These are phyloP conservation scores for Neurospora sp. DNA, from an alignment of 495 filamentous ascomycete genomes.

Conservation along the genomic window DNA sequence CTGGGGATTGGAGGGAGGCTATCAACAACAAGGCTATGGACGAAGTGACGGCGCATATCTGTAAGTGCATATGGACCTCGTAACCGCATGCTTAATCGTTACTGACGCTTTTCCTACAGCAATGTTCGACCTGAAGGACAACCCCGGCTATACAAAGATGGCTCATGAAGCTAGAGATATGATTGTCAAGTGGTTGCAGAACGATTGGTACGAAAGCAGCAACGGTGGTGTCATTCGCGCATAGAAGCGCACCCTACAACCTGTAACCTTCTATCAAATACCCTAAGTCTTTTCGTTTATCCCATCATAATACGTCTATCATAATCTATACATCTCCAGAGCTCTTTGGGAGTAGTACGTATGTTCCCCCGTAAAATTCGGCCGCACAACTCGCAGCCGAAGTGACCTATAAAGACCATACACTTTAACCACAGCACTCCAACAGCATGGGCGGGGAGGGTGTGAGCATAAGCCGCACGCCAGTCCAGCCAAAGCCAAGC, in stretches of 20 bases:
- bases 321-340: not conserved
- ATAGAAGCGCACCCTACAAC: not conserved
- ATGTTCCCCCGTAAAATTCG: not conserved
- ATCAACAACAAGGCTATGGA: constrained; percentile 70
- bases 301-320: not conserved
- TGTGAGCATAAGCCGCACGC: not conserved
- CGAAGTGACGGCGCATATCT: constrained; percentile 75
- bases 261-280: not conserved
- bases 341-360: not conserved
- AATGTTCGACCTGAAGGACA: constrained; percentile 77
- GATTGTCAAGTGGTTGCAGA: constrained; percentile 47
- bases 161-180: constrained; percentile 55
- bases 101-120: constrained; percentile 20
- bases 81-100: too few species aligned
- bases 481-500: not conserved
- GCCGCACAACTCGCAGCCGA: not conserved
- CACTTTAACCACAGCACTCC: not conserved
- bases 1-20: constrained; percentile 51
- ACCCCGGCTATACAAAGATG: constrained; percentile 67
- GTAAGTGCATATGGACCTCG: constrained; percentile 22
- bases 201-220: constrained; percentile 42
- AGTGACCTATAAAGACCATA: not conserved
- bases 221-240: constrained; percentile 11
- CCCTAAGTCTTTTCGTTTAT: not conserved
- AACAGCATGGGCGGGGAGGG: not conserved